A percentile compares a stretch with the other conserved stretches of the same genome.
Evolutionary conservation across 208 protist genomes (phyloP).

Genomic region (Acanthamoeba triangularis): DNA sequence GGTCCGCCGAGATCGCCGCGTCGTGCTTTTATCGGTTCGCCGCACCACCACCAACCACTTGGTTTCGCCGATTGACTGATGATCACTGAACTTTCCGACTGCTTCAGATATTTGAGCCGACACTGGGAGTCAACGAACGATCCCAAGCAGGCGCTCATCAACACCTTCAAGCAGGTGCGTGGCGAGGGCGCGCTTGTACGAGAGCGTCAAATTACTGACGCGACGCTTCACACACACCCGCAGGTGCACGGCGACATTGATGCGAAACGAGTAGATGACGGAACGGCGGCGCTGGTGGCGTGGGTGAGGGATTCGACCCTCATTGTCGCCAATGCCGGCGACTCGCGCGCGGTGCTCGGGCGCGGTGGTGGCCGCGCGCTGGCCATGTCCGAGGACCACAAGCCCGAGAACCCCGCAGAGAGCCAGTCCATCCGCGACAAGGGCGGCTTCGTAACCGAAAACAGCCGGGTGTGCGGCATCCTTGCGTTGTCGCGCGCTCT

Average conservation of each 20-base stretch:
- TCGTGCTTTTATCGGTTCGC: background rate
- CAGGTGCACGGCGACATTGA: conserved; percentile 40
- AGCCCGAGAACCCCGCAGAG: conserved; percentile 21
- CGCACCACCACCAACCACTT: too few relatives aligned
- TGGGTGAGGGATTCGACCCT: conserved; percentile 13
- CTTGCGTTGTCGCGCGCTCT: conserved; percentile 57
- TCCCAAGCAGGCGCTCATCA: background rate
- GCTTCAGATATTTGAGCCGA: background rate
- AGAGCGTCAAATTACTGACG: background rate
- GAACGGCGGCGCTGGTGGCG: conserved; percentile 45
- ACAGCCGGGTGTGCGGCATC: conserved; percentile 32
- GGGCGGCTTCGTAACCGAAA: conserved; percentile 68
- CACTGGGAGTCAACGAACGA: conserved; percentile 1
- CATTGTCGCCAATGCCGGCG: conserved; percentile 49
- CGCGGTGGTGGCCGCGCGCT: background rate
- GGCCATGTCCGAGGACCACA: conserved; percentile 59
- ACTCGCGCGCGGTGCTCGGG: conserved; percentile 55
- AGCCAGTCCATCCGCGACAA: background rate
- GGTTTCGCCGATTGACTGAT: too few relatives aligned
- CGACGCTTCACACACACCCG: background rate
- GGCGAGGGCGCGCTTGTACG: background rate
- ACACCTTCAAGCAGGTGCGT: conserved; percentile 60
- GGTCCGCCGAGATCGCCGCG: conserved; percentile 12
- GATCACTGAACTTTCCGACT: too few relatives aligned
- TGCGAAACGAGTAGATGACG: conserved; percentile 1